Percentiles rank a stretch among this genome's conserved stretches.
Conservation (phyloP, 768 basidiomycete species). For the Auriscalpium microsporum region DNA sequence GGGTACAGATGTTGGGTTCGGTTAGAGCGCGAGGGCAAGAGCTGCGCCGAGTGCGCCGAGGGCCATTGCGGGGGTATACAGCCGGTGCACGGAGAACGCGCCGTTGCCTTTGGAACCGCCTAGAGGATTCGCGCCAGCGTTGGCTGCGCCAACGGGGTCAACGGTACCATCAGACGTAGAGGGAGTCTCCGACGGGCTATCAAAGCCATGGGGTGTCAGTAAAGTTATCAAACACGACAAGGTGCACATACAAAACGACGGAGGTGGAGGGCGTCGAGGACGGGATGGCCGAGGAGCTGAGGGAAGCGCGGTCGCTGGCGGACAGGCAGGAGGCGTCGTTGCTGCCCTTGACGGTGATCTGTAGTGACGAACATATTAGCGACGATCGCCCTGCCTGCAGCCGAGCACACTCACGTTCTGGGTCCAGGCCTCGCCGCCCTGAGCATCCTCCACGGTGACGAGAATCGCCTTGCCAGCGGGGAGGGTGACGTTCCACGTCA, state of each 20-base stretch:
- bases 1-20: neutral
- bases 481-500: slow-evolving; percentile 39
- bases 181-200: too few species aligned
- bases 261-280: neutral
- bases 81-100: neutral
- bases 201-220: too few species aligned
- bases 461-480: slow-evolving; percentile 39
- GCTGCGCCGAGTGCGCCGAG: slow-evolving; percentile 1
- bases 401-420: slow-evolving; percentile 35
- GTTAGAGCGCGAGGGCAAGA: slow-evolving; percentile 1
- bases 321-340: slow-evolving; percentile 31
- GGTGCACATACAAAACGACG: neutral
- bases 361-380: neutral
- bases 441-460: slow-evolving; percentile 45
- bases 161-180: neutral
- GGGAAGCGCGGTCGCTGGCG: slow-evolving; percentile 5
- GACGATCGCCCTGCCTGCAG: neutral
- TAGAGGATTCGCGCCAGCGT: neutral
- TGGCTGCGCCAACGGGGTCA: neutral
- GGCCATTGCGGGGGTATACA: neutral
- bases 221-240: too few species aligned
- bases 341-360: slow-evolving; percentile 31
- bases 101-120: neutral
- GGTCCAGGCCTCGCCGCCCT: slow-evolving; percentile 61
- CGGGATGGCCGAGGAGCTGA: neutral